Base-by-base conservation (phyloP, 1,284 basidiomycete genomes). In the Cryptococcus sp. region DNA sequence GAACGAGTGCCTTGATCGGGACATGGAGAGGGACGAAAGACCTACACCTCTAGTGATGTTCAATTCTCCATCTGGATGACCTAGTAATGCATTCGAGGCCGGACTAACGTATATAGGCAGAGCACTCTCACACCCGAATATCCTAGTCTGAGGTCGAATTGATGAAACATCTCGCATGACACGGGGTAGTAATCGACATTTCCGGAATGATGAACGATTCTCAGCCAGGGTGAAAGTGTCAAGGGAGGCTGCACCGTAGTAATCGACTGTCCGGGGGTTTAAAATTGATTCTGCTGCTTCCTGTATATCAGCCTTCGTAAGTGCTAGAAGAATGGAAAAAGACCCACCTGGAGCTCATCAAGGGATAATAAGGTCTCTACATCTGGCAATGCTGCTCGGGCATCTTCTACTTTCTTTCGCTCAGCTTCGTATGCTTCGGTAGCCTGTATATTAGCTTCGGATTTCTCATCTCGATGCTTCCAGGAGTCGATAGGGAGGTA, bases 11-110 rank as follows among this genome's bases (percentile, higher is more conserved):
- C 32, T 11, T 41, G 52, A 44, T 42, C 25, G 21, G 40, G 14
- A 16, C 18, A 16, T 22, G 23, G n/a, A 7, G 2, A 14, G 16
- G 18, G n/a, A 18, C 18, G 11, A n/a, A 44, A 10, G 1, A 59
- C 64, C 56, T 47, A 66, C 65, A 2, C 64, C 71, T 50, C 69
- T 63, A 0, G 75, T 74, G 14, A 79, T 63, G 49, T 78, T 79
- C 44, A 76, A 61, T 57, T 80, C 78, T 18, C 78, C 78, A 36
- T 79, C 78, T 0, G 78, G 78, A 54, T 80, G 78, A 2, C 78
- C 78, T 1, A 77, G 60, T 19, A 75, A 62, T 0, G 77, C 77
- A 47, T 76, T 73, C 1, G 78, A 78, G 4, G 78, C 74, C 0
- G 78, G 76, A 0, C 75, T 76, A 51, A 78, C 73, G 68, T 77